These are phyloP conservation scores for Syzygium jambos DNA, from an alignment of 345 rosid species.

Conservation along the genomic window DNA sequence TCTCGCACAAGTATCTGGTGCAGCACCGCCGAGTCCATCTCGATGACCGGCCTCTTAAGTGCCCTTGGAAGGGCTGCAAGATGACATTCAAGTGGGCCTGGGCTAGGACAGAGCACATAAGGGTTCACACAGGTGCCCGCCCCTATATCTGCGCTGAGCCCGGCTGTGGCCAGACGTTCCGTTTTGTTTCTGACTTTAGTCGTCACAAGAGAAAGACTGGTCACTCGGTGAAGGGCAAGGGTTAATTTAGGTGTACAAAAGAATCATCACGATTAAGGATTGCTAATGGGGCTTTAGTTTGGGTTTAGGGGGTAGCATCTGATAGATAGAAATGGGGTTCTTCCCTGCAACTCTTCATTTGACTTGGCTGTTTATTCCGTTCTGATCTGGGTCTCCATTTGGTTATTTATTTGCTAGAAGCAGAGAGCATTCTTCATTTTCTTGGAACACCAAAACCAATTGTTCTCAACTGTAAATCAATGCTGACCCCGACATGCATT, in stretches of 20 bases:
- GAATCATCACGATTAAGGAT: neutral
- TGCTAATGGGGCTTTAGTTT: constrained; percentile 1
- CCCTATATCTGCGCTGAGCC: constrained; percentile 78
- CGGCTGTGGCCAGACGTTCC: constrained; percentile 87
- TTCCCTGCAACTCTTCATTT: neutral
- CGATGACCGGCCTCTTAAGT: constrained; percentile 95
- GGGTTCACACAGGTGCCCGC: constrained; percentile 98
- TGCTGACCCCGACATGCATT: neutral
- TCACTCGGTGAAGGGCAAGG: constrained; percentile 59
- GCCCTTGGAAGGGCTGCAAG: constrained; percentile 99
- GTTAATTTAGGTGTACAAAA: constrained; percentile 4
- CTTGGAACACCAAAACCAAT: neutral
- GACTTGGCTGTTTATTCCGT: neutral
- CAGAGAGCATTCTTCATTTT: neutral
- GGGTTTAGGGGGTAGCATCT: neutral
- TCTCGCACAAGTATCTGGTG: constrained; percentile 94
- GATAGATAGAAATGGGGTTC: neutral
- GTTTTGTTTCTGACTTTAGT: constrained; percentile 94
- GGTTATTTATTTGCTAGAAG: neutral
- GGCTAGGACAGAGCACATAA: constrained; percentile 91
- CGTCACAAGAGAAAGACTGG: constrained; percentile 96
- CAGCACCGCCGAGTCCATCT: constrained; percentile 85
- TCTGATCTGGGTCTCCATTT: constrained; percentile 3
- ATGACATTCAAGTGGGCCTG: constrained; percentile 99
- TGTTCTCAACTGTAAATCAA: constrained; percentile 1